Evolutionary conservation across 2,329 filamentous ascomycete genomes (phyloP).

Genomic region (Cordyceps tenuipes): DNA sequence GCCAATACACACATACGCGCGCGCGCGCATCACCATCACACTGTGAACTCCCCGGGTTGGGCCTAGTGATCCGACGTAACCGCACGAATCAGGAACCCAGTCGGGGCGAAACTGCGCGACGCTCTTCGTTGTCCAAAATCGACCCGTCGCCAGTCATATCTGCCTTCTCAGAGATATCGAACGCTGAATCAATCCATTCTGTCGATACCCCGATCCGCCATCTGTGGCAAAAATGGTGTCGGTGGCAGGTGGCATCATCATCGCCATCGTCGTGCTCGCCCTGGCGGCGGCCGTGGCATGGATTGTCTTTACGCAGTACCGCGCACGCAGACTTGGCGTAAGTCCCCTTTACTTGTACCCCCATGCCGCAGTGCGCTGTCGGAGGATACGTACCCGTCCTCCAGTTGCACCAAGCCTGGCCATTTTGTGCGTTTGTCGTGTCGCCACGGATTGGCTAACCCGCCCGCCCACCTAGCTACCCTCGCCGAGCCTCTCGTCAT

Average conservation of each 20-base stretch:
- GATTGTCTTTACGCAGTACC: conserved; percentile 63
- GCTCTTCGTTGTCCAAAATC: background rate
- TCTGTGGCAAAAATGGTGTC: conserved; percentile 39
- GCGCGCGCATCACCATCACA: no score
- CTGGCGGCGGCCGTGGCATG: conserved; percentile 52
- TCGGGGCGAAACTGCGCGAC: background rate
- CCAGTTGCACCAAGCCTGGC: background rate
- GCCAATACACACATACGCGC: no score
- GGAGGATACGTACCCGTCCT: background rate
- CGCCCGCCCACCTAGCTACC: conserved; percentile 45
- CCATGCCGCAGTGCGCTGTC: background rate
- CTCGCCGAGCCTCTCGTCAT: conserved; percentile 56
- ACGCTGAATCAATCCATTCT: background rate
- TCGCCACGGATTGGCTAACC: background rate
- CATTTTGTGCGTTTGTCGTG: background rate
- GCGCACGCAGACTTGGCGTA: conserved; percentile 64
- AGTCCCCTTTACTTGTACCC: conserved; percentile 20
- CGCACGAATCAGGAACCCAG: background rate
- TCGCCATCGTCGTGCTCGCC: conserved; percentile 59
- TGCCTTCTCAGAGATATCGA: background rate
- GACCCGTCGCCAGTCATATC: background rate
- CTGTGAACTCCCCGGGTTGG: no score
- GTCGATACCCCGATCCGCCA: background rate
- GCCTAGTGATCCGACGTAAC: background rate
- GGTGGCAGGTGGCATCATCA: conserved; percentile 59